Evolutionary conservation across 352 stramenopile species (phyloP).

Genomic region (Pythium brassicae): DNA sequence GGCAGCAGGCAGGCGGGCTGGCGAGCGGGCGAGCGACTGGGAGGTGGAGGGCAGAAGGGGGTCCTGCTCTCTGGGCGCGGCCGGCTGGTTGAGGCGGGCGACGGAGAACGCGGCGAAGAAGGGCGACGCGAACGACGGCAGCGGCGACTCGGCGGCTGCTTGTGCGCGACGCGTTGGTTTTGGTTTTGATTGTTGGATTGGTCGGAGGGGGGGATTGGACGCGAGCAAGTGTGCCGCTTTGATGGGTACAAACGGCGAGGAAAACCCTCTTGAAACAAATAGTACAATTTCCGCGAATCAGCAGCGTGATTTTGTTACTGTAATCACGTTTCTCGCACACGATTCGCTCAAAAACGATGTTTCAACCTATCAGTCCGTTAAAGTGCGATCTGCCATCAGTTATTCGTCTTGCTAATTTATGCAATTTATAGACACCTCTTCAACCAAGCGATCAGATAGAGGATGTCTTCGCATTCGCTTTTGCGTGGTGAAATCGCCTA

Average conservation of each 20-base stretch:
- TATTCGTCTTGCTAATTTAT: too few relatives aligned
- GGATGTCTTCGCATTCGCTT: too few relatives aligned
- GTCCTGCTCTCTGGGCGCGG: too few relatives aligned
- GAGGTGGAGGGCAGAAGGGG: too few relatives aligned
- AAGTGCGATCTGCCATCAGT: too few relatives aligned
- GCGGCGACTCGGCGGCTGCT: not conserved
- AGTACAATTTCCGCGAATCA: not conserved
- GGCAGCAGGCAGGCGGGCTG: not conserved
- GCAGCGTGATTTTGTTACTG: not conserved
- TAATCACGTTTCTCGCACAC: too few relatives aligned
- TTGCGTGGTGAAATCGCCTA: too few relatives aligned
- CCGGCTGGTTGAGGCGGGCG: not conserved
- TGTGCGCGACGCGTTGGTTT: not conserved
- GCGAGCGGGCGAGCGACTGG: too few relatives aligned
- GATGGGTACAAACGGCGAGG: not conserved
- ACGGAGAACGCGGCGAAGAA: too few relatives aligned
- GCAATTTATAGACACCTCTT: constrained; percentile 4
- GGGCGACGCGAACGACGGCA: too few relatives aligned
- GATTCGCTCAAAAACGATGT: too few relatives aligned
- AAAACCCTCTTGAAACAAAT: not conserved
- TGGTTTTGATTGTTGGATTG: not conserved
- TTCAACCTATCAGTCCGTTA: not conserved
- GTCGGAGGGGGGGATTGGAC: not conserved
- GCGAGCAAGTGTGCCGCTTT: not conserved
- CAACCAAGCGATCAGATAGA: too few relatives aligned